Conservation (phyloP, 2,329 filamentous ascomycete genomes). For the Pseudopyricularia cyperi region DNA sequence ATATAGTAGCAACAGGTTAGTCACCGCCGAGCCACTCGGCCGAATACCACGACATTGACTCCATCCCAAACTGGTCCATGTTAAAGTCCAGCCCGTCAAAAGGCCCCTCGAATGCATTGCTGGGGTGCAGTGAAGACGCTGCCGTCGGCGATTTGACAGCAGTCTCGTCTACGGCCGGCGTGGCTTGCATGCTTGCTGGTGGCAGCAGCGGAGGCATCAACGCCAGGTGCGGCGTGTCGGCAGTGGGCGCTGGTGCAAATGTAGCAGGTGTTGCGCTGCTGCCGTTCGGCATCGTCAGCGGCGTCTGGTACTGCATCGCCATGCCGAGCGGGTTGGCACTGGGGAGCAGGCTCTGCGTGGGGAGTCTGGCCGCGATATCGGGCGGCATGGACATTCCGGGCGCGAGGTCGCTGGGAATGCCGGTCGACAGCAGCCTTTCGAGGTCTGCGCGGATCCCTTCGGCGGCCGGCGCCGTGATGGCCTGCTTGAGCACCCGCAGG, state of each 20-base stretch:
- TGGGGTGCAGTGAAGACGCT: constrained; percentile 13
- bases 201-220: not conserved
- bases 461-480: constrained; percentile 36
- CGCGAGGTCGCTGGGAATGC: constrained; percentile 19
- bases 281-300: not conserved
- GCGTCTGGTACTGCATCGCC: not conserved
- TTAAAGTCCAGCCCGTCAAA: constrained; percentile 20
- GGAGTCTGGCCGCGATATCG: not conserved
- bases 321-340: not conserved
- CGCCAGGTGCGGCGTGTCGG: not conserved
- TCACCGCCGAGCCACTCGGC: constrained; percentile 11
- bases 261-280: not conserved
- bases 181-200: not conserved
- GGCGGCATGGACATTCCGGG: constrained; percentile 12
- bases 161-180: not conserved
- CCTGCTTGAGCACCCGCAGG: constrained; percentile 34
- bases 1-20: not conserved
- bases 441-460: constrained; percentile 34
- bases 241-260: not conserved
- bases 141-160: constrained; percentile 2
- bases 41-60: constrained; percentile 10
- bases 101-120: constrained; percentile 20
- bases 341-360: not conserved
- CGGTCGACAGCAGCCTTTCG: constrained; percentile 35
- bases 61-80: constrained; percentile 13